A percentile compares a stretch with the other conserved stretches of the same genome.
These are phyloP conservation scores for Cystobasidium sp. DNA, from an alignment of 1,284 basidiomycete species.

Conservation along the genomic window DNA sequence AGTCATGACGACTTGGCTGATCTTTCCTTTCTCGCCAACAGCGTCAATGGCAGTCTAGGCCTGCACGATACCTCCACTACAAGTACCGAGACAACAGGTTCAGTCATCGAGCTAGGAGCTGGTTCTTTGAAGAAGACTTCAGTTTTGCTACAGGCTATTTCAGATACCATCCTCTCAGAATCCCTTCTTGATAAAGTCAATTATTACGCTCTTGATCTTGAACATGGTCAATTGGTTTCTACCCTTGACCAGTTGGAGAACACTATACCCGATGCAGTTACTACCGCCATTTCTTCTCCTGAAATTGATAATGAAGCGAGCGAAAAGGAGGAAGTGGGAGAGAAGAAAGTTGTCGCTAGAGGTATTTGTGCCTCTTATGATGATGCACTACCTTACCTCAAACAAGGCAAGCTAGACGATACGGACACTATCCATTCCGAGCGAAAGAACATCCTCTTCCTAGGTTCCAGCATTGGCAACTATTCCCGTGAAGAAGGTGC, in stretches of 20 bases:
- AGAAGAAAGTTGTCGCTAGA: conserved; percentile 68
- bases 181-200: conserved; percentile 65
- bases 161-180: conserved; percentile 55
- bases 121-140: conserved; percentile 83
- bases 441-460: conserved; percentile 68
- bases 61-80: background rate
- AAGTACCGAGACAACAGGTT: conserved; percentile 29
- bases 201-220: conserved; percentile 93
- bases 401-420: conserved; percentile 58
- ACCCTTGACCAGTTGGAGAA: conserved; percentile 72
- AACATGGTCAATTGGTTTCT: conserved; percentile 80
- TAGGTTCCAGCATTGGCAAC: conserved; percentile 95
- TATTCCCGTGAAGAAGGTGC: conserved; percentile 76
- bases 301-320: background rate
- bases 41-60: conserved; percentile 50
- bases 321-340: background rate
- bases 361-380: conserved; percentile 91
- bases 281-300: background rate
- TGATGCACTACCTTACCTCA: conserved; percentile 67
- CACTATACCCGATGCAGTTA: conserved; percentile 65
- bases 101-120: conserved; percentile 52
- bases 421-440: conserved; percentile 31
- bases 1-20: background rate
- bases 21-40: conserved; percentile 4
- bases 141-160: conserved; percentile 77